phyloP scores from a whole-genome alignment of 345 rosid species.

The Lagerstroemia speciosa region DNA sequence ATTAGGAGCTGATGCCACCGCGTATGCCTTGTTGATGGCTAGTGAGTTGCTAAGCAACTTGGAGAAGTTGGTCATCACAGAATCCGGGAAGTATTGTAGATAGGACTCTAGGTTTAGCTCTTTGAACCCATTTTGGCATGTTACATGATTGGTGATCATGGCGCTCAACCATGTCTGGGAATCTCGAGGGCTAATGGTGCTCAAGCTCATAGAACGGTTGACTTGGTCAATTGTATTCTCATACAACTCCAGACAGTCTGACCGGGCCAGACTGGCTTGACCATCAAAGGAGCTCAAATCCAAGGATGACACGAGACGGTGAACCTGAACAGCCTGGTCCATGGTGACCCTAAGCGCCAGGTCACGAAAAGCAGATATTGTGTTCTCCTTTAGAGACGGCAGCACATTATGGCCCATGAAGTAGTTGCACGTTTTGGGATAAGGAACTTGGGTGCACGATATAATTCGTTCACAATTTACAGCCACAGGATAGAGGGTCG shows the following conservation, averaged over 20 bases:
- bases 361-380: conserved; percentile 28
- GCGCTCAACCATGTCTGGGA: conserved; percentile 75
- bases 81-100: conserved; percentile 27
- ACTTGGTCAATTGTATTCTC: conserved; percentile 42
- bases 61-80: conserved; percentile 38
- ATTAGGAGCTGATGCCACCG: conserved; percentile 11
- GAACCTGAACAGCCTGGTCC: conserved; percentile 47
- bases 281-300: conserved; percentile 29
- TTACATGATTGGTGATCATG: conserved; percentile 54
- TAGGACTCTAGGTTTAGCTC: conserved; percentile 41
- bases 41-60: conserved; percentile 66
- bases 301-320: conserved; percentile 31
- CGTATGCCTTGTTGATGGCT: conserved; percentile 38
- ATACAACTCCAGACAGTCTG: conserved; percentile 60
- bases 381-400: conserved; percentile 7
- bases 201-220: conserved; percentile 39
- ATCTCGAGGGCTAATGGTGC: conserved; percentile 22
- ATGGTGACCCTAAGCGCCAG: conserved; percentile 36
- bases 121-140: conserved; percentile 61
- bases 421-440: conserved; percentile 40
- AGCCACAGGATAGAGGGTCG: conserved; percentile 6
- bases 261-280: conserved; percentile 46
- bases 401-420: conserved; percentile 15
- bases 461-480: conserved; percentile 24
- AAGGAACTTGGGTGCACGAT: conserved; percentile 53